These are phyloP conservation scores for Phytopythium montanum DNA, from an alignment of 352 stramenopile genomes.

Conservation along the genomic window DNA sequence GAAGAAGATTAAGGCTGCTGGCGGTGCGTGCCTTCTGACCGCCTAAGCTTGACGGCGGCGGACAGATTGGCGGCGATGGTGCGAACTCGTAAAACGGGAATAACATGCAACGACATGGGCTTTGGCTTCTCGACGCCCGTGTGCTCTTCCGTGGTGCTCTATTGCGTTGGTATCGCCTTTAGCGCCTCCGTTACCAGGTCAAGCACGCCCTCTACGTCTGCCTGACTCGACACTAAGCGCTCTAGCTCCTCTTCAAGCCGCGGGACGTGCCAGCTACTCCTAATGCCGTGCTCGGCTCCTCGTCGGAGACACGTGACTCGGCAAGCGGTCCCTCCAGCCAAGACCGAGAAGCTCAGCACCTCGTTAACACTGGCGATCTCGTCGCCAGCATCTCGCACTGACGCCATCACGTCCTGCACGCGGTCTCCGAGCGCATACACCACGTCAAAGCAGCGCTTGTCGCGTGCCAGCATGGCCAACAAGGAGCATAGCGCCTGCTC, in stretches of 20 bases:
- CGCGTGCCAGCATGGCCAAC: constrained; percentile 10
- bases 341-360: constrained; percentile 52
- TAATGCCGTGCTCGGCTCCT: constrained; percentile 8
- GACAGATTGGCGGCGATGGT: constrained; percentile 61
- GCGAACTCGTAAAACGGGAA: constrained; percentile 77
- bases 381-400: constrained; percentile 25
- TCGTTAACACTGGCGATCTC: constrained; percentile 13
- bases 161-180: background rate
- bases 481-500: constrained; percentile 10
- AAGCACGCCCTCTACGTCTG: background rate
- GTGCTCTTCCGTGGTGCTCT: constrained; percentile 4
- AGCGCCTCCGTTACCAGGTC: background rate
- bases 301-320: constrained; percentile 33
- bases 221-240: constrained; percentile 1
- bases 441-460: constrained; percentile 44
- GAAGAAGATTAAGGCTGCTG: constrained; percentile 99
- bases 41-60: constrained; percentile 84
- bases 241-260: constrained; percentile 18
- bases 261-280: constrained; percentile 25
- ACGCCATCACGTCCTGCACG: constrained; percentile 22
- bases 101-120: constrained; percentile 47
- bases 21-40: constrained; percentile 97
- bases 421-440: constrained; percentile 25
- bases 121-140: constrained; percentile 15
- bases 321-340: constrained; percentile 18